Evolutionary conservation across 2,329 filamentous ascomycete genomes (phyloP).

Genomic region (Sphaerulina populicola): DNA sequence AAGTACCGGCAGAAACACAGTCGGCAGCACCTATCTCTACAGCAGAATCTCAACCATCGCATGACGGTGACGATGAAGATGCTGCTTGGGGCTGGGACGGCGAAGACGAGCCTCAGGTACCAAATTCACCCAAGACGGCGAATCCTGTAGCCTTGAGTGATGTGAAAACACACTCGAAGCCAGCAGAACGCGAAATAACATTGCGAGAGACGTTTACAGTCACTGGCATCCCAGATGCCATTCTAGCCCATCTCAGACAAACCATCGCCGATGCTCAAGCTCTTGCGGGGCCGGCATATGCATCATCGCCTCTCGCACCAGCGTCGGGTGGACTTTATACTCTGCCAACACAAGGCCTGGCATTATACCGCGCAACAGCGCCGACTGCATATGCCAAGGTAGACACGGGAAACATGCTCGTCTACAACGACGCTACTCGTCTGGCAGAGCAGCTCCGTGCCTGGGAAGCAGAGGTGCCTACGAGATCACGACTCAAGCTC

Average conservation of each 20-base stretch:
- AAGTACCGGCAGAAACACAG: constrained; percentile 32
- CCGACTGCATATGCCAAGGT: constrained; percentile 62
- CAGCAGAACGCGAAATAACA: constrained; percentile 45
- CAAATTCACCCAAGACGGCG: constrained; percentile 23
- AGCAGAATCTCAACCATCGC: constrained; percentile 18
- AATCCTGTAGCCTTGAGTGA: constrained; percentile 22
- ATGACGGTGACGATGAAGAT: constrained; percentile 59
- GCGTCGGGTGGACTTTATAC: constrained; percentile 63
- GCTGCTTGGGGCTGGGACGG: constrained; percentile 87
- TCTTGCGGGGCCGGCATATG: constrained; percentile 46
- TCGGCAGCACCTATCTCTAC: constrained; percentile 12
- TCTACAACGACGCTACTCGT: constrained; percentile 57
- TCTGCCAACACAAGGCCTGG: constrained; percentile 62
- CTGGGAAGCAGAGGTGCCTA: constrained; percentile 41
- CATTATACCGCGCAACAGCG: constrained; percentile 71
- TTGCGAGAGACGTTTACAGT: constrained; percentile 80
- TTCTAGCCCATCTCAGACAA: constrained; percentile 58
- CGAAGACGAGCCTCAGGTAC: constrained; percentile 40
- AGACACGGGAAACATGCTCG: constrained; percentile 51
- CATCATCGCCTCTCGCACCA: constrained; percentile 51
- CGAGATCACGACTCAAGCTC: constrained; percentile 40
- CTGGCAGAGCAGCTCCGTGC: constrained; percentile 48
- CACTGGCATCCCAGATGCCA: constrained; percentile 73
- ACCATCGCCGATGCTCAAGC: constrained; percentile 42
- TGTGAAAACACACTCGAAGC: constrained; percentile 19